phyloP scores from a whole-genome alignment of 768 basidiomycete species.

The Lanmaoa pseudosensibilis region DNA sequence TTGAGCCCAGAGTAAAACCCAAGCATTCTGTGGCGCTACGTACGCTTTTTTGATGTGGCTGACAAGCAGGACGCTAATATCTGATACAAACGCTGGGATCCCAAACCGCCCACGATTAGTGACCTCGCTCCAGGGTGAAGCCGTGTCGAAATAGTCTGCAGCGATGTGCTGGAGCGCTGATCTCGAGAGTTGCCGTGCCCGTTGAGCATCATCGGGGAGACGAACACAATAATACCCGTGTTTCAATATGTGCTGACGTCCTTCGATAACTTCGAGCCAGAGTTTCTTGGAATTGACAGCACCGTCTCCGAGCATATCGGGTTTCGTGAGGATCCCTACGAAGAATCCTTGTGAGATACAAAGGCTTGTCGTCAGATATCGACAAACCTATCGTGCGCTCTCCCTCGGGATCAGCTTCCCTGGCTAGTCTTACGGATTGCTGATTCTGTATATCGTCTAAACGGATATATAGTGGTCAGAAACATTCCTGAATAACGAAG shows the following conservation, averaged over 20 bases:
- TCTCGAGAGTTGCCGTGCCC: slow-evolving; percentile 38
- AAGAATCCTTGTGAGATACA: background rate
- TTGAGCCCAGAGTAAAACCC: slow-evolving; percentile 3
- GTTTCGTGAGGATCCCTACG: slow-evolving; percentile 69
- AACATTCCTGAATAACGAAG: background rate
- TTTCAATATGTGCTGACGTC: slow-evolving; percentile 42
- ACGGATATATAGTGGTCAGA: background rate
- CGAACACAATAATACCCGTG: slow-evolving; percentile 70
- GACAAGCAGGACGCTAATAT: slow-evolving; percentile 53
- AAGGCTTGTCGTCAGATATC: background rate
- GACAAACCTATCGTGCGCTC: slow-evolving; percentile 60
- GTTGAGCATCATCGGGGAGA: slow-evolving; percentile 59
- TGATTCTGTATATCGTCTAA: slow-evolving; percentile 72
- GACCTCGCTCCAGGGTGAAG: slow-evolving; percentile 54
- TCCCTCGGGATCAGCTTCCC: slow-evolving; percentile 51
- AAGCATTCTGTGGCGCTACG: slow-evolving; percentile 14
- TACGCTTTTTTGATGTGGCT: slow-evolving; percentile 54
- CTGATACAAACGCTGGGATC: slow-evolving; percentile 48
- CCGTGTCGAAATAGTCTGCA: slow-evolving; percentile 46
- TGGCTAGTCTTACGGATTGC: slow-evolving; percentile 53
- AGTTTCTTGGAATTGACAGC: slow-evolving; percentile 37
- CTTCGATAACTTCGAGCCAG: slow-evolving; percentile 58
- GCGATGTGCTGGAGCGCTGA: slow-evolving; percentile 40
- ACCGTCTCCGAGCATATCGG: slow-evolving; percentile 52
- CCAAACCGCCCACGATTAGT: slow-evolving; percentile 52